Evolutionary conservation across 805 yeast species (phyloP).

Genomic region (Cyberlindnera mississippiensis): DNA sequence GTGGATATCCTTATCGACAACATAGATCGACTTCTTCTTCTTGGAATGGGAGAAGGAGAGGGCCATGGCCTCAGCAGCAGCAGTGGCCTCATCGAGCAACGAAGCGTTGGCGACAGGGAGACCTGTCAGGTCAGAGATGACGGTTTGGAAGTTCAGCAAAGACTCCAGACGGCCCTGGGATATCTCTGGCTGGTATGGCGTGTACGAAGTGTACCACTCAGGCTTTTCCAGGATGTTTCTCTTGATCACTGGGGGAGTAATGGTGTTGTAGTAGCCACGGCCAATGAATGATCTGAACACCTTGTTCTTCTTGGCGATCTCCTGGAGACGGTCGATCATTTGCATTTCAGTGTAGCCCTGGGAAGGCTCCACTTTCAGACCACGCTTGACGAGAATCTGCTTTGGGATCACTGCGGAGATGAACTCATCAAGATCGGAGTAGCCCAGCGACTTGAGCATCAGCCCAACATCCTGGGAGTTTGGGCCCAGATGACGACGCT

Average conservation of each 20-base stretch:
- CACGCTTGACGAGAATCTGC: conserved; percentile 65
- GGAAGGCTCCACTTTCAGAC: conserved; percentile 60
- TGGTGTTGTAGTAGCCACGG: conserved; percentile 90
- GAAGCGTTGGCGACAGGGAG: conserved; percentile 95
- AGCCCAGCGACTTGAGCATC: conserved; percentile 68
- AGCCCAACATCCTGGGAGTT: conserved; percentile 52
- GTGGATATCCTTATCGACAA: conserved; percentile 73
- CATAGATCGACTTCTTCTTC: conserved; percentile 64
- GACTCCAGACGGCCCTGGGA: conserved; percentile 95
- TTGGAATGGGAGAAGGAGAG: conserved; percentile 64
- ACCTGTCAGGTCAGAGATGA: conserved; percentile 86
- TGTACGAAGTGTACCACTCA: conserved; percentile 98
- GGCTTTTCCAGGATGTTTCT: conserved; percentile 91
- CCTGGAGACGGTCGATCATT: conserved; percentile 63
- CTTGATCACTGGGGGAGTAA: conserved; percentile 87
- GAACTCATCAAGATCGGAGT: conserved; percentile 64
- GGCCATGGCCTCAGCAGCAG: conserved; percentile 96
- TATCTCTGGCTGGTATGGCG: conserved; percentile 98
- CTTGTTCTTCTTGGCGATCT: conserved; percentile 72
- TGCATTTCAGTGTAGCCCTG: conserved; percentile 80
- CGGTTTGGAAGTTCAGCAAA: conserved; percentile 88
- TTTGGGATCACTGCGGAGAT: conserved; percentile 72
- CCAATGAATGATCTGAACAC: conserved; percentile 79
- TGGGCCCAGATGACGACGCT: conserved; percentile 90
- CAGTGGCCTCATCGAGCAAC: conserved; percentile 91